Evolutionary conservation across 176 grass and related monocot genomes (phyloP).

Genomic region (Zoysia japonica): DNA sequence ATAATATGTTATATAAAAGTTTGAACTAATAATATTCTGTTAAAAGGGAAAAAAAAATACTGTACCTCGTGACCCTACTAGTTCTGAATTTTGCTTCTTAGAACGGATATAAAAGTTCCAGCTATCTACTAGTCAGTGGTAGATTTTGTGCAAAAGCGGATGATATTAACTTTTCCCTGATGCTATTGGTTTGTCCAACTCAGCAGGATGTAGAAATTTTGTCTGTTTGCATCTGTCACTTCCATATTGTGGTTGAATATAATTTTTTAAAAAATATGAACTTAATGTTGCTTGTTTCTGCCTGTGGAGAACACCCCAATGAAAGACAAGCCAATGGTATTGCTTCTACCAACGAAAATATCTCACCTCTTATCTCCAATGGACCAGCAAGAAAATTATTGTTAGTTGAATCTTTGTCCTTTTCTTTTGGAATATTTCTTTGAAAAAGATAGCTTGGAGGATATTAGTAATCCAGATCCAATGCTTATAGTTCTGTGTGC

Average conservation of each 20-base stretch:
- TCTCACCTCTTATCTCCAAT: slow-evolving; percentile 20
- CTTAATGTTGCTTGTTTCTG: slow-evolving; percentile 13
- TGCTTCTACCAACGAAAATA: slow-evolving; percentile 26
- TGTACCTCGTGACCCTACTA: not conserved
- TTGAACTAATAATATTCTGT: slow-evolving; percentile 15
- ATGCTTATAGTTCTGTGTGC: not conserved
- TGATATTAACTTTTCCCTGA: not conserved
- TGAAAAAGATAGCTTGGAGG: slow-evolving; percentile 2
- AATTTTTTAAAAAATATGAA: not conserved
- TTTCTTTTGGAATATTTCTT: slow-evolving; percentile 18
- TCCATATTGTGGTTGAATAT: slow-evolving; percentile 25
- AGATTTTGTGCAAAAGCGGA: slow-evolving; percentile 23
- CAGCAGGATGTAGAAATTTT: not conserved
- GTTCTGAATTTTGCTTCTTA: slow-evolving; percentile 15
- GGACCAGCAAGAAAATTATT: slow-evolving; percentile 34
- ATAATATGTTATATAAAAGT: not conserved
- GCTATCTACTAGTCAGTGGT: slow-evolving; percentile 6
- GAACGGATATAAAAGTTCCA: slow-evolving; percentile 15
- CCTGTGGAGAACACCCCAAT: slow-evolving; percentile 20
- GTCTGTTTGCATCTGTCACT: not conserved
- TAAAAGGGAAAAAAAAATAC: slow-evolving; percentile 5
- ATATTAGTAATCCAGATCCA: slow-evolving; percentile 14
- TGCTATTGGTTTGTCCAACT: slow-evolving; percentile 20
- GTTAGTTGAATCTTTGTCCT: slow-evolving; percentile 2
- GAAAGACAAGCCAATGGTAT: slow-evolving; percentile 38